phyloP scores from a whole-genome alignment of 768 basidiomycete genomes.

The Lactarius tabidus region DNA sequence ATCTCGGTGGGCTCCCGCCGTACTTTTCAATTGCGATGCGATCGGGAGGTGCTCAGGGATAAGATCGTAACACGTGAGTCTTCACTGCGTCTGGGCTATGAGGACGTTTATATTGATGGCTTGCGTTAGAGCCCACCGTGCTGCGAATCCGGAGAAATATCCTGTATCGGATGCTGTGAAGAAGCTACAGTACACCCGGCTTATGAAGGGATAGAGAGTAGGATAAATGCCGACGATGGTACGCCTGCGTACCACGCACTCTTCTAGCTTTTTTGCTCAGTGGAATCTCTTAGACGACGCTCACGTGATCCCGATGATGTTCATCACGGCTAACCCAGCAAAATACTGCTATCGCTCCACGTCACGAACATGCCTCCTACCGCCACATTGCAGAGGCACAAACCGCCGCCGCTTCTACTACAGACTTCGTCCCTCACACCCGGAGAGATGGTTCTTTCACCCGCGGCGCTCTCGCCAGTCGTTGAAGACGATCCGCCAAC shows the following conservation, averaged over 20 bases:
- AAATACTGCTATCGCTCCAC: slow-evolving; percentile 75
- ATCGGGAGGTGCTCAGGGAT: slow-evolving; percentile 89
- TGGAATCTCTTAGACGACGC: slow-evolving; percentile 50
- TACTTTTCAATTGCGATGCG: slow-evolving; percentile 77
- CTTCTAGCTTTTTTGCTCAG: slow-evolving; percentile 3
- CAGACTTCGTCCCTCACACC: background rate
- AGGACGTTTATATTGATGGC: background rate
- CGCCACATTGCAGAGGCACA: background rate
- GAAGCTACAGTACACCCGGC: slow-evolving; percentile 61
- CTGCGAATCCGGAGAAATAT: slow-evolving; percentile 75
- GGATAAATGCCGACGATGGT: slow-evolving; percentile 65
- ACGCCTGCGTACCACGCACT: slow-evolving; percentile 66
- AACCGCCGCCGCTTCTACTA: background rate
- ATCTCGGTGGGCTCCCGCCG: slow-evolving; percentile 89
- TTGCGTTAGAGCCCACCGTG: slow-evolving; percentile 73
- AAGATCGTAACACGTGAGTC: slow-evolving; percentile 72
- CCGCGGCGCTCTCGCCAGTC: too few species aligned
- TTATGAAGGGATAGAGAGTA: slow-evolving; percentile 51
- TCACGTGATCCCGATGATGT: slow-evolving; percentile 67
- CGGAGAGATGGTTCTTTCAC: background rate
- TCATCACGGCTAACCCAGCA: slow-evolving; percentile 68
- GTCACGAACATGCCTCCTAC: slow-evolving; percentile 49
- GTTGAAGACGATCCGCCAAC: background rate
- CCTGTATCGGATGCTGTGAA: slow-evolving; percentile 44
- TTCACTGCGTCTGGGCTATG: too few species aligned